Evolutionary conservation across 306 rosid genomes (phyloP), one percentile per base, ranked within the genome.

Genomic region (Quercus bicolor): DNA sequence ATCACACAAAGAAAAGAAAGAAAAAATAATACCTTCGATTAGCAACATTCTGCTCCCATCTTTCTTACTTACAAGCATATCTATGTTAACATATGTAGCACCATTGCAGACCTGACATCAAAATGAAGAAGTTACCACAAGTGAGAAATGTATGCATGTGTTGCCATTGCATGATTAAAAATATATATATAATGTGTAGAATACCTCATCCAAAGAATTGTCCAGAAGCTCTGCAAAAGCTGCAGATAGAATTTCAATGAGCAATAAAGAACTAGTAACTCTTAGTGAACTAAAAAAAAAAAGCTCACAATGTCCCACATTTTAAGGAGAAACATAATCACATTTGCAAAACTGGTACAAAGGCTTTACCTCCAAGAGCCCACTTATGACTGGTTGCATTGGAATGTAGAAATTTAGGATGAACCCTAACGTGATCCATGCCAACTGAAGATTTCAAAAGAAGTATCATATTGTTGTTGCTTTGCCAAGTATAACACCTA

Each of bases 351-450:
- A 43, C 16, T 57, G 48, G 16, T 31, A 4, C 28, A 19, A 70
- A 16, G 53, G 54, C 55, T 71, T 65, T 87, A 93, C 99, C 99
- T 93, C 99, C 99, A 69, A 95, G 99, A 28, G 96, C 97, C 99
- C 99, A 95, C 83, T 95, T 95, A 77, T 95, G 98, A 84, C 99
- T 95, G 48, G 99, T 95, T 28, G 99, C 99, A 88, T 95, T 95
- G 48, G 99, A 90, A 78, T 95, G 99, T 37, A 95, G 95, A 91
- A 95, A 95, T 90, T 89, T 95, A 0, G 99, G 99, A 76, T 95
- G 99, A 83, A 95, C 98, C 85, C 99, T 84, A 43, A 91, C 97
- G 54, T 93, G 99, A 83, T 95, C 99, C 90, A 95, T 87, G 61
- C 99, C 99, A 83, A 84, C 99, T 95, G 85, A 80, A 86, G 12